A percentile compares a stretch with the other conserved stretches of the same genome.
These are phyloP conservation scores for Kwoniella shandongensis DNA, from an alignment of 768 basidiomycete species.

Conservation along the genomic window DNA sequence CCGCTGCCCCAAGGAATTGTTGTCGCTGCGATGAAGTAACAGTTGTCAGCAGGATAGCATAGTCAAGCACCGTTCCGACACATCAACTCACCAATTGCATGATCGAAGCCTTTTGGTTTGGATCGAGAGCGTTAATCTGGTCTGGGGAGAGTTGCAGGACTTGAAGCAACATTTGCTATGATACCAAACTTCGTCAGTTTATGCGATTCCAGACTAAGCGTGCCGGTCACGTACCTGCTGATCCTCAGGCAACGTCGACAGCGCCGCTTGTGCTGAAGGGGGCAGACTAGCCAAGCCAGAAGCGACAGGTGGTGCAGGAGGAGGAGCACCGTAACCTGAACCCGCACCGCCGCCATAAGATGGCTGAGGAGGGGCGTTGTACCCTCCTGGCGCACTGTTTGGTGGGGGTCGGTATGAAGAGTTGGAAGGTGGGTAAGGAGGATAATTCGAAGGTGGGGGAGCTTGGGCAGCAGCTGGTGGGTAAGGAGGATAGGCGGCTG, in stretches of 20 bases:
- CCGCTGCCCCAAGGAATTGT: slow-evolving; percentile 45
- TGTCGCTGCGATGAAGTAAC: slow-evolving; percentile 25
- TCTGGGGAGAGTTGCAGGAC: slow-evolving; percentile 77
- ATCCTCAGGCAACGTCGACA: slow-evolving; percentile 46
- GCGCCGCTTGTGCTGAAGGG: slow-evolving; percentile 29
- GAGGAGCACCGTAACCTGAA: slow-evolving; percentile 47
- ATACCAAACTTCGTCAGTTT: too few relatives aligned
- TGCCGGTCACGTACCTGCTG: slow-evolving; percentile 40
- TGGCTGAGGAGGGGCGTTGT: slow-evolving; percentile 30
- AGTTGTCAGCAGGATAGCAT: neutral
- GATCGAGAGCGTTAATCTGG: slow-evolving; percentile 78
- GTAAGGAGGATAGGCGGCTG: slow-evolving; percentile 26
- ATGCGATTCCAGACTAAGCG: slow-evolving; percentile 50
- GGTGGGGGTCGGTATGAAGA: slow-evolving; percentile 45
- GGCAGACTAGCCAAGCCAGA: slow-evolving; percentile 24
- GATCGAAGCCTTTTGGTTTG: slow-evolving; percentile 74
- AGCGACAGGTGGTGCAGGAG: slow-evolving; percentile 13
- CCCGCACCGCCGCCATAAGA: slow-evolving; percentile 44
- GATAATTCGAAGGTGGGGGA: slow-evolving; percentile 36
- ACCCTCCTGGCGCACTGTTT: slow-evolving; percentile 16
- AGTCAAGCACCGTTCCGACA: neutral
- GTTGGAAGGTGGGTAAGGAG: slow-evolving; percentile 28
- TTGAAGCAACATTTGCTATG: slow-evolving; percentile 75
- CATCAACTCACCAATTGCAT: slow-evolving; percentile 70
- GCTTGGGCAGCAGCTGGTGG: slow-evolving; percentile 22